These are phyloP conservation scores for Ensete ventricosum DNA, from an alignment of 176 grass and related monocot species.

Conservation along the genomic window DNA sequence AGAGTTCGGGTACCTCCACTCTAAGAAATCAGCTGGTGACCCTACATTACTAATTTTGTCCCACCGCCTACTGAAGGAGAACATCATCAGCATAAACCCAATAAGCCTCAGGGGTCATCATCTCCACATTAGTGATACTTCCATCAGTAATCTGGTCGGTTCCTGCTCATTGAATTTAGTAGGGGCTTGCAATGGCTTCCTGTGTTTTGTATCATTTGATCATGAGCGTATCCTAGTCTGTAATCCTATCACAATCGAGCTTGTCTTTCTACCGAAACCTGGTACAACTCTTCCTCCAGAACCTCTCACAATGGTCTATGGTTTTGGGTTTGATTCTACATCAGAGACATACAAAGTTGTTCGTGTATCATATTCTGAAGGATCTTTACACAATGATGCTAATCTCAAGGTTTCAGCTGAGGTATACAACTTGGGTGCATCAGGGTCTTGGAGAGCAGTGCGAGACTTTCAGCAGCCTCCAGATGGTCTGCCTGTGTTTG, in stretches of 20 bases:
- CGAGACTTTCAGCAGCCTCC: background rate
- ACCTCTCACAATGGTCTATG: background rate
- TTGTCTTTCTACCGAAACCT: background rate
- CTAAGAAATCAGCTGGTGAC: background rate
- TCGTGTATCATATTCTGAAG: background rate
- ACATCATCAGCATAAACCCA: conserved; percentile 1
- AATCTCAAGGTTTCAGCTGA: background rate
- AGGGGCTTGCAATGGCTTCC: conserved; percentile 9
- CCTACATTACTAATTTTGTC: background rate
- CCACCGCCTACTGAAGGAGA: background rate
- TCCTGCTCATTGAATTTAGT: conserved; percentile 1
- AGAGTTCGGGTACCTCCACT: conserved; percentile 9
- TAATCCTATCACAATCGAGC: conserved; percentile 6
- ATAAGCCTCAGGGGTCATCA: background rate
- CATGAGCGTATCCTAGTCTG: background rate
- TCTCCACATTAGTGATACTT: background rate
- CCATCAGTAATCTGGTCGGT: background rate
- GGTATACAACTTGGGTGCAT: background rate
- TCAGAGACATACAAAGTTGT: conserved; percentile 8
- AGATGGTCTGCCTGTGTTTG: background rate
- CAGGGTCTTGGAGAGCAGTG: conserved; percentile 1
- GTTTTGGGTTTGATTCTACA: conserved; percentile 6
- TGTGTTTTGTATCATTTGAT: conserved; percentile 1
- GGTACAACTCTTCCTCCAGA: background rate
- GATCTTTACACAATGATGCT: background rate